phyloP scores from a whole-genome alignment of 345 rosid genomes.

The Euclidium syriacum region DNA sequence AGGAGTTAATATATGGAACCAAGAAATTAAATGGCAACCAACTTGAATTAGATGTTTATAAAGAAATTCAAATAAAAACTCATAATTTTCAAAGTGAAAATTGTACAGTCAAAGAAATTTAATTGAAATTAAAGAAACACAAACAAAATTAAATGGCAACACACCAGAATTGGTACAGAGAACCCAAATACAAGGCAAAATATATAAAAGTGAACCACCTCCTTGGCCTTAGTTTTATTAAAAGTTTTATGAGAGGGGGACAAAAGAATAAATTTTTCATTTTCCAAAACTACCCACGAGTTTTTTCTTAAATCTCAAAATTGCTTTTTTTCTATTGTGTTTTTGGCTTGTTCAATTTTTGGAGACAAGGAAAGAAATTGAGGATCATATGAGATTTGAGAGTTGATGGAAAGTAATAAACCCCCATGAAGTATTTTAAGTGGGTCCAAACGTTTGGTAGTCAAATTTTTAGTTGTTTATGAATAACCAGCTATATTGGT shows the following conservation, averaged over 20 bases:
- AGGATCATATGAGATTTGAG: not conserved
- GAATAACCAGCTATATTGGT: constrained; percentile 10
- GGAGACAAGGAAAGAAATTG: constrained; percentile 12
- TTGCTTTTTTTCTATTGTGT: not conserved
- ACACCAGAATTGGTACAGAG: constrained; percentile 36
- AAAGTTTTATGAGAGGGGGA: constrained; percentile 28
- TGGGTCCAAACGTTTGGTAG: constrained; percentile 28
- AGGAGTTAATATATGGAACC: constrained; percentile 54
- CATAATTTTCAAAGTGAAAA: constrained; percentile 40
- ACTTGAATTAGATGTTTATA: constrained; percentile 33
- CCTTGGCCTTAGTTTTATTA: constrained; percentile 25
- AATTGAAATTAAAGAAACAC: constrained; percentile 44
- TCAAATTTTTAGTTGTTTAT: constrained; percentile 13
- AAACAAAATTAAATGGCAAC: constrained; percentile 39
- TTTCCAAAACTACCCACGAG: constrained; percentile 28
- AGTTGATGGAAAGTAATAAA: not conserved
- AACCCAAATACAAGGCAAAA: constrained; percentile 28
- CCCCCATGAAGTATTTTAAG: constrained; percentile 18
- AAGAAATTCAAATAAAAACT: constrained; percentile 29
- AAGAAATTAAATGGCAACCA: constrained; percentile 64
- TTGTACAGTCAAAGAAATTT: constrained; percentile 40
- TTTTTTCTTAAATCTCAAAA: not conserved
- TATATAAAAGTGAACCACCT: constrained; percentile 29
- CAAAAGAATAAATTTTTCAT: constrained; percentile 21
- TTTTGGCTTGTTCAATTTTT: constrained; percentile 18